phyloP scores from a whole-genome alignment of 1,284 basidiomycete genomes.

The Ganoderma sp. region DNA sequence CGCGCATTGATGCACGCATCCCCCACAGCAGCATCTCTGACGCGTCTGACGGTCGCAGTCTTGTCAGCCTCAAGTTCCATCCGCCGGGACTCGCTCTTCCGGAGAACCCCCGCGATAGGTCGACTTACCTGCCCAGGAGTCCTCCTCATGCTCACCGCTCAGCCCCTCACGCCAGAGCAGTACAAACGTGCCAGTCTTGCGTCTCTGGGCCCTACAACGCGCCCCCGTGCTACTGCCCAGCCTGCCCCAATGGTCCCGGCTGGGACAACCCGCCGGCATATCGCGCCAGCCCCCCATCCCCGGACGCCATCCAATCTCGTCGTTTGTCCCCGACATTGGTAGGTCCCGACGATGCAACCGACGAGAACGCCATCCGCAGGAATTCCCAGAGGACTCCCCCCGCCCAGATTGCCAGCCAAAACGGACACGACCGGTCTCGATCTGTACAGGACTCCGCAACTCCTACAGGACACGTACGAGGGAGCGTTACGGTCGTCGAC shows the following conservation, averaged over 20 bases:
- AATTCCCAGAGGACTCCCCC: not conserved
- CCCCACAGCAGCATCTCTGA: constrained; percentile 19
- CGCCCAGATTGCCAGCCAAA: not conserved
- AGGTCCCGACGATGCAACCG: not conserved
- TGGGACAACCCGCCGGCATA: not conserved
- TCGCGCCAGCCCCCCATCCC: not conserved
- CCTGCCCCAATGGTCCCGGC: not conserved
- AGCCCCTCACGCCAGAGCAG: not conserved
- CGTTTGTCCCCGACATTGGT: not conserved
- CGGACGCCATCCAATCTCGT: too few species aligned
- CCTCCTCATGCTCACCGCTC: not conserved
- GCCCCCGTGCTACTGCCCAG: not conserved
- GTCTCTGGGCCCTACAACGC: not conserved
- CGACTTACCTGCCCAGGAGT: not conserved
- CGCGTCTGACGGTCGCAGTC: not conserved
- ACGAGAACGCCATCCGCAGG: constrained; percentile 7
- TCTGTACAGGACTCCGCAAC: not conserved
- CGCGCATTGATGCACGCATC: constrained; percentile 22
- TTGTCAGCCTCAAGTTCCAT: not conserved
- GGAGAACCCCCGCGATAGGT: not conserved
- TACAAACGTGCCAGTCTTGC: not conserved
- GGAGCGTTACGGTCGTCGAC: not conserved
- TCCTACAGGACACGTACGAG: not conserved
- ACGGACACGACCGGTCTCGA: not conserved
- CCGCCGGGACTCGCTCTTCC: not conserved